Evolutionary conservation across 2,329 filamentous ascomycete genomes (phyloP), one percentile per base, ranked within the genome.

Genomic region (Ophiostoma pallidulum): DNA sequence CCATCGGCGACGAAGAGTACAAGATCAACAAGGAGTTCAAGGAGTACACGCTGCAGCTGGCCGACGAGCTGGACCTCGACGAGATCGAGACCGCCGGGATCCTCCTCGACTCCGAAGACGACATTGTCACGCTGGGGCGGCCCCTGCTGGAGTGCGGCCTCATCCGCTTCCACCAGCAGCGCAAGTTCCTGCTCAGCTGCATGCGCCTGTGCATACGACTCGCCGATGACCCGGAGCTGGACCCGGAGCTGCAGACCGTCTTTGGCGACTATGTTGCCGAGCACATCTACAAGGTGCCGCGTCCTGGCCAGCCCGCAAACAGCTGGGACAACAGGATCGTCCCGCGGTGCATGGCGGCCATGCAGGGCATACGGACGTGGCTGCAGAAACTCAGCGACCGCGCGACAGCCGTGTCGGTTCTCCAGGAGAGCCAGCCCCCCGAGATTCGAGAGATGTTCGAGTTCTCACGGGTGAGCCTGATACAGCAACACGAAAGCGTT

Each of bases 51-150:
- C 72, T 94, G 28, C 78, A 87, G 57, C 73, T 98, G 32, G 86
- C 91, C 47, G 90, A 97, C 64, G 86, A 88, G 56, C 73, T 96
- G 52, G 82, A 95, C 58, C 73, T 98, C 45, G 90, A 98, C 66
- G 94, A 98, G 65, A 63, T 94, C 49, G 79, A 92, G 57, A 84
- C 91, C 16, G 86, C 88, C 9, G 75, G 77, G 55, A 76, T 92
- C 42, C 78, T 94, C 49, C 69, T 94, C 44, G 80, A 83, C 47
- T 81, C 86, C 16, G 77, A 86, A 60, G 75, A 80, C 32, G 82
- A 90, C 56, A 73, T 80, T 14, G 72, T 77, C 38, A 71, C 77
- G 14, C 71, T 89, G 5, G 87, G 87, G 51, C 79, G 86, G 20
- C 75, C 86, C 3, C 73, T 86, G 51, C 73, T 88, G 47, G 82